Evolutionary conservation across 441 rosid genomes (phyloP).

Genomic region (Erodium texanum): DNA sequence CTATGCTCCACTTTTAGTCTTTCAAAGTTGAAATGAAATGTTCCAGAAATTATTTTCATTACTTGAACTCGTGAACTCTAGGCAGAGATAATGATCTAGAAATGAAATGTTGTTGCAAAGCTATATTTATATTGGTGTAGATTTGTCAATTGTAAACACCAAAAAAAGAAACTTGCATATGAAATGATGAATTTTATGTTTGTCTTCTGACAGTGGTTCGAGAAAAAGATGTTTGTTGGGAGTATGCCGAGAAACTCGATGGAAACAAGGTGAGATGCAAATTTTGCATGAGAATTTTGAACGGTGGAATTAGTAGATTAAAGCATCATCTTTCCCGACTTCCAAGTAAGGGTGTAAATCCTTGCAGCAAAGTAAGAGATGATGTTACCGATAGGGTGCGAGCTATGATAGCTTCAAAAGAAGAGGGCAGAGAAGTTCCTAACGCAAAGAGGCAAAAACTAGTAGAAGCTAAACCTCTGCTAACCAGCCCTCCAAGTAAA

Average conservation of each 20-base stretch:
- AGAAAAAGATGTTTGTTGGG: conserved; percentile 87
- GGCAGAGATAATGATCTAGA: neutral
- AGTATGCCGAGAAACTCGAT: conserved; percentile 77
- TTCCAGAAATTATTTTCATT: too few species aligned
- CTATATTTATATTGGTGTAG: neutral
- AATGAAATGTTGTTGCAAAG: neutral
- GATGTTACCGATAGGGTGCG: conserved; percentile 70
- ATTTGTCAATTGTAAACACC: neutral
- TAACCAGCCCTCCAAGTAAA: conserved; percentile 25
- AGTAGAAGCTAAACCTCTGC: conserved; percentile 39
- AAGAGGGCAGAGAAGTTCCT: conserved; percentile 44
- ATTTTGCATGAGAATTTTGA: conserved; percentile 58
- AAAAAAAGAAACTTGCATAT: neutral
- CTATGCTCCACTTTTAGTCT: too few species aligned
- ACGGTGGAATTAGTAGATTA: conserved; percentile 79
- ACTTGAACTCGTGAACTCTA: too few species aligned
- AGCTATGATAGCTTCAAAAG: conserved; percentile 50
- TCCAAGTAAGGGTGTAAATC: conserved; percentile 87
- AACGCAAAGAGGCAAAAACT: conserved; percentile 35
- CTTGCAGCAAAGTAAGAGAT: conserved; percentile 72
- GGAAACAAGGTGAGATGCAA: conserved; percentile 80
- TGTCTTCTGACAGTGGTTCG: conserved; percentile 58
- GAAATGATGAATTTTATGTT: conserved; percentile 5
- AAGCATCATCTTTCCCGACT: conserved; percentile 84
- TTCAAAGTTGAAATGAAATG: too few species aligned